A percentile compares a stretch with the other conserved stretches of the same genome.
Evolutionary conservation across 2,329 filamentous ascomycete genomes (phyloP).

Genomic region (Penicillium fuscoglaucum): DNA sequence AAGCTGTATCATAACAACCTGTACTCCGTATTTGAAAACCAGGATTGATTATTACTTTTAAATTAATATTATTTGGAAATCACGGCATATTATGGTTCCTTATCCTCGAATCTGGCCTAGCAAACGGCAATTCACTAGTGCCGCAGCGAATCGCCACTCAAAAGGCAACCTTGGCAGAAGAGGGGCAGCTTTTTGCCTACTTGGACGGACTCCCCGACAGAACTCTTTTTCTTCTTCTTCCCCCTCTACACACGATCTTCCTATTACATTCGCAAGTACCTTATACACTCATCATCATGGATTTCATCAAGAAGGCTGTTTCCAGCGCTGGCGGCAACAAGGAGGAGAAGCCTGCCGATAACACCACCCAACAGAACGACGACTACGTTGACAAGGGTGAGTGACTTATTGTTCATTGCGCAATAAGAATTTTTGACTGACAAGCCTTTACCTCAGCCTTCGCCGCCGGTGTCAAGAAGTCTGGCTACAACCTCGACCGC

Average conservation of each 20-base stretch:
- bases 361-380: slow-evolving; percentile 3
- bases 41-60: background rate
- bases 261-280: background rate
- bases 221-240: background rate
- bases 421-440: background rate
- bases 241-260: background rate
- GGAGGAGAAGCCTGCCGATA: background rate
- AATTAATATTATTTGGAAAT: background rate
- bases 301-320: slow-evolving; percentile 8
- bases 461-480: slow-evolving; percentile 1
- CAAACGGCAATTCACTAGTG: background rate
- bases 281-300: background rate
- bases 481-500: slow-evolving; percentile 6
- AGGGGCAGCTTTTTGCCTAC: slow-evolving; percentile 1
- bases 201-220: background rate
- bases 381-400: slow-evolving; percentile 9
- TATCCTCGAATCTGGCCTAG: background rate
- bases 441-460: background rate
- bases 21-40: background rate
- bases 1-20: background rate
- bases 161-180: background rate
- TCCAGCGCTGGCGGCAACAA: background rate
- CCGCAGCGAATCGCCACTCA: background rate
- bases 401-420: background rate
- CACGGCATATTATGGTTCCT: background rate